Base-by-base conservation (phyloP, 1,139 yeast species). In the Suhomyces bolitotheri region DNA sequence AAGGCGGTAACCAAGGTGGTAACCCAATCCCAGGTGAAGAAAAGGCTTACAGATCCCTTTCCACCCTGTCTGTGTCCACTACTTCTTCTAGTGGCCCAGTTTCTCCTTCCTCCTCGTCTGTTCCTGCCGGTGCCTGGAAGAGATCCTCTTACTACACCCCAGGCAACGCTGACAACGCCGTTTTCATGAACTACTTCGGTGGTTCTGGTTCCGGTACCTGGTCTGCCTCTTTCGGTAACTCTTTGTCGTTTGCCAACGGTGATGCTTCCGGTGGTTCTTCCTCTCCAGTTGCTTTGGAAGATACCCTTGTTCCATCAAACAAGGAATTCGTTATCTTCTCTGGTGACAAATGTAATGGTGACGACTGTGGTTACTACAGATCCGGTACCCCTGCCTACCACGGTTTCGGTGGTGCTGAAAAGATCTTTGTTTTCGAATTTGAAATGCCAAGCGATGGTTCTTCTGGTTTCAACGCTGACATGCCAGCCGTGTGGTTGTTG, bases 401-500 rank as follows among this genome's bases (percentile, higher is more conserved):
- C 50, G 94, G 90, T 15, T 83, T 73, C 55, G 74, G 73, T 40
- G 90, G 90, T 47, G 50, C 60, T 17, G 61, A 73, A 40, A 83
- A 83, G 69, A 73, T 83, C 71, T 82, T 83, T 55, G 71, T 82
- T 27, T 83, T 83, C 53, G 85, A 82, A 62, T 83, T 83, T 58
- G 65, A 68, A 50, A 78, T 80, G 78, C 89, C 89, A 43, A 53
- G 62, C 33, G 67, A 68, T 34, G 60, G 58, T 34, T 41, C 55
- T 34, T 41, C 55, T 25, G 44, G 56, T 33, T 56, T 50, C 53
- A 70, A 70, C 59, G 66, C 60, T 44, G 83, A 83, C 58, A 71
- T 82, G 83, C 89, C 92, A 33, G 90, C 89, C 38, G 76, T 83
- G 49, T 83, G 92, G 86, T 67, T 83, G 50, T 65, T 83, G 56